A percentile compares a stretch with the other conserved stretches of the same genome.
Evolutionary conservation across 1,139 yeast species (phyloP).

Genomic region (Candida dubliniensis): DNA sequence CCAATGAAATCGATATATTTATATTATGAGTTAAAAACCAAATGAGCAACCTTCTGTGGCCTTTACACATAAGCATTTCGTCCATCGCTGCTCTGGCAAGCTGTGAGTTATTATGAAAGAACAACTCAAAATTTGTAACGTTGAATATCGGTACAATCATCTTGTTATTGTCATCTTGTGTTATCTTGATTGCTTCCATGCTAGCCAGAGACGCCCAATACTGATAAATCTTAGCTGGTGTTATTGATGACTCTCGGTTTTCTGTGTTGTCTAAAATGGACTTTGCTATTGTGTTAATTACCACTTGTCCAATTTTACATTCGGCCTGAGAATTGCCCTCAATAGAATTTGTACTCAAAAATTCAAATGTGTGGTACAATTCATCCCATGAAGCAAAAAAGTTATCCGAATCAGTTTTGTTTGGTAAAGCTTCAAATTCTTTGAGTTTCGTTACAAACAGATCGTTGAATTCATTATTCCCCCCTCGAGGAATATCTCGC

Average conservation of each 20-base stretch:
- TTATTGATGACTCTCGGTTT: constrained; percentile 23
- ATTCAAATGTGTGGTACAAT: constrained; percentile 29
- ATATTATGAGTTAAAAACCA: constrained; percentile 66
- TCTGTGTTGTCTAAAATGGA: constrained; percentile 42
- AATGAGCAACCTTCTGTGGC: constrained; percentile 59
- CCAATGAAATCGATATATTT: constrained; percentile 49
- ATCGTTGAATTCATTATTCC: constrained; percentile 32
- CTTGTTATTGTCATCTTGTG: constrained; percentile 28
- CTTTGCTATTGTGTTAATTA: constrained; percentile 51
- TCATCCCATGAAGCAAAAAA: constrained; percentile 35
- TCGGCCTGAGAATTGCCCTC: constrained; percentile 30
- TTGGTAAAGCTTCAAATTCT: constrained; percentile 18
- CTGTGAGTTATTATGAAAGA: constrained; percentile 36
- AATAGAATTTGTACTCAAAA: constrained; percentile 23
- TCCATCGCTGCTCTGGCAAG: constrained; percentile 58
- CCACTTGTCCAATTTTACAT: constrained; percentile 37
- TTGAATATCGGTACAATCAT: constrained; percentile 44
- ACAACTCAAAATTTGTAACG: constrained; percentile 38
- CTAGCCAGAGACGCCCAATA: constrained; percentile 39
- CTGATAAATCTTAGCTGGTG: constrained; percentile 52
- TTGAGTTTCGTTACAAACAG: constrained; percentile 21
- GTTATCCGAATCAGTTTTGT: constrained; percentile 25
- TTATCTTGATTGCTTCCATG: constrained; percentile 24
- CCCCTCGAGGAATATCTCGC: constrained; percentile 67
- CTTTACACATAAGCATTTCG: constrained; percentile 66